Percentiles rank a stretch among this genome's conserved stretches.
These are phyloP conservation scores for Dactylonectria estremocensis DNA, from an alignment of 2,329 filamentous ascomycete genomes.

Conservation along the genomic window DNA sequence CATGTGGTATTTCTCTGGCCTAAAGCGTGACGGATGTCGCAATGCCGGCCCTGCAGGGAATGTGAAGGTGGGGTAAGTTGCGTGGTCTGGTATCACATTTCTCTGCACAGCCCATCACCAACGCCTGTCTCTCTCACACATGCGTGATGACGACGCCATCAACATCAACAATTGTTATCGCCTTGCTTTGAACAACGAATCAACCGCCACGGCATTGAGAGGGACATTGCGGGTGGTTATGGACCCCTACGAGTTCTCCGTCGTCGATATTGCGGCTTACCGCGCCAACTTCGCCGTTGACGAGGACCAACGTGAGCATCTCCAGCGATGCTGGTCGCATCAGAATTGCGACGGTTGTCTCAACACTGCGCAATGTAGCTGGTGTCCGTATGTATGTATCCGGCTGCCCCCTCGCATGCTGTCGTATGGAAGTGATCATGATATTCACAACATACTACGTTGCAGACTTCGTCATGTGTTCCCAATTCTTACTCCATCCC, in stretches of 20 bases:
- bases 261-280: slow-evolving; percentile 29
- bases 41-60: background rate
- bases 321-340: slow-evolving; percentile 66
- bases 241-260: slow-evolving; percentile 26
- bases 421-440: background rate
- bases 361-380: slow-evolving; percentile 60
- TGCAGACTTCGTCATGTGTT: slow-evolving; percentile 68
- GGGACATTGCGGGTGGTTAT: slow-evolving; percentile 22
- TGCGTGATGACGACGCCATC: background rate
- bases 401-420: background rate
- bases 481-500: slow-evolving; percentile 64
- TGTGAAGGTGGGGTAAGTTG: slow-evolving; percentile 13
- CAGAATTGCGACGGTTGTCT: slow-evolving; percentile 66
- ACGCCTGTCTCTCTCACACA: slow-evolving; percentile 10
- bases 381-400: slow-evolving; percentile 67
- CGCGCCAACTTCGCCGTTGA: slow-evolving; percentile 52
- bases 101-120: slow-evolving; percentile 1
- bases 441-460: slow-evolving; percentile 25
- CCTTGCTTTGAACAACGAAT: background rate
- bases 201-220: background rate
- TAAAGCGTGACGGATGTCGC: background rate
- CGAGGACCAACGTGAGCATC: slow-evolving; percentile 55
- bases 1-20: background rate
- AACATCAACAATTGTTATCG: background rate
- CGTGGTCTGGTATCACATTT: background rate